Conservation (phyloP, 345 rosid genomes). For the Barbarea vulgaris region DNA sequence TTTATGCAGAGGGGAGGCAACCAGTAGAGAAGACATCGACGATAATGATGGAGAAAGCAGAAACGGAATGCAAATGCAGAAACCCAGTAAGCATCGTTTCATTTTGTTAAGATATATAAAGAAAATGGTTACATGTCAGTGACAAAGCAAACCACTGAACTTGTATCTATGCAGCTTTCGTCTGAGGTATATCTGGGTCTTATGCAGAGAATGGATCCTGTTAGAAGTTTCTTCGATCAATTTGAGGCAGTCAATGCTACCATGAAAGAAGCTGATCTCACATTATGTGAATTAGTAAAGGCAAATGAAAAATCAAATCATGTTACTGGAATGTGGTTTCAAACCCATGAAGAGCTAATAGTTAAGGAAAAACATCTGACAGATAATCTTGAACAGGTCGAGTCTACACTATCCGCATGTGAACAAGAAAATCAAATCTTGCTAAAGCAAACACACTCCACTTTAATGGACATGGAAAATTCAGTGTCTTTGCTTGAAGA, state of each 20-base stretch:
- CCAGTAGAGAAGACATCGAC: slow-evolving; percentile 41
- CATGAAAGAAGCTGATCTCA: slow-evolving; percentile 76
- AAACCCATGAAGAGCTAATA: slow-evolving; percentile 56
- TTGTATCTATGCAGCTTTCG: slow-evolving; percentile 29
- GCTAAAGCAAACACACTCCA: slow-evolving; percentile 45
- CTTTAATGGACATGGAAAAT: slow-evolving; percentile 49
- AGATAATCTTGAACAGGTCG: slow-evolving; percentile 63
- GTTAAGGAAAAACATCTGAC: slow-evolving; percentile 52
- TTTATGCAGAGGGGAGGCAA: slow-evolving; percentile 51
- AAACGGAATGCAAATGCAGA: slow-evolving; percentile 36
- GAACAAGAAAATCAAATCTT: slow-evolving; percentile 61
- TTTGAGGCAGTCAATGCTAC: slow-evolving; percentile 71
- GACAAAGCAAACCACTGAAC: slow-evolving; percentile 24
- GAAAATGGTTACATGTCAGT: slow-evolving; percentile 23
- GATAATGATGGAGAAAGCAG: slow-evolving; percentile 41
- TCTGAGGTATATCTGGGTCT: slow-evolving; percentile 47
- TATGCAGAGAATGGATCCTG: slow-evolving; percentile 47
- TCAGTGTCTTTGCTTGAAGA: slow-evolving; percentile 66
- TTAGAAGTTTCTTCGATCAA: slow-evolving; percentile 53
- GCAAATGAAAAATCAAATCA: slow-evolving; percentile 65
- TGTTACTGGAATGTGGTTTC: slow-evolving; percentile 56
- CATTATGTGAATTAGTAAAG: slow-evolving; percentile 62
- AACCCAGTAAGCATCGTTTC: slow-evolving; percentile 47
- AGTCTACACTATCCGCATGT: slow-evolving; percentile 48
- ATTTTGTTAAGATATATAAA: slow-evolving; percentile 8